Evolutionary conservation across 108 stramenopile species (phyloP), one percentile per base, ranked within the genome.

Genomic region (Skeletonema tropicum): DNA sequence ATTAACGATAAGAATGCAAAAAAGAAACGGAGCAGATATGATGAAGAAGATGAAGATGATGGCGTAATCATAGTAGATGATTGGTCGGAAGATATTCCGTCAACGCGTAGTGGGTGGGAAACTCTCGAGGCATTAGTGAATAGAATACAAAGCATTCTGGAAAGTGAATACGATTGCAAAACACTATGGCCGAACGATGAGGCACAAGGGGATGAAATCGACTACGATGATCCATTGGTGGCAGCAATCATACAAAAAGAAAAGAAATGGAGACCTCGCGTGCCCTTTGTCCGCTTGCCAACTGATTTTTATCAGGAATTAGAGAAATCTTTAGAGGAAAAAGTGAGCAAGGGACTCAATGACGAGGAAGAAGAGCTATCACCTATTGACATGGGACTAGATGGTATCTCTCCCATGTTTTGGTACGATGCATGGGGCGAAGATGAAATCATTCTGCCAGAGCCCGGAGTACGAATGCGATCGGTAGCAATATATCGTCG

Each of bases 401-500:
- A 94, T 71, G 93, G 93, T 1, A 94, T 94, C n/a, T 89, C 87
- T 13, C 93, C 93, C 23, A 71, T 92, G 19, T 88, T 94, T 80
- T 94, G 91, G 91, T 82, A 79, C 57, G 79, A 90, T 57, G 89
- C 87, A 77, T 88, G 88, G 91, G 80, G 70, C 21, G 79, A 75
- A 4, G 87, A 92, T 36, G 93, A 94, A 57, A 78, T 82, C 46
- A 77, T 88, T 64, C 64, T 74, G 3, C 38, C 70, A 2, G 77
- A 66, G 25, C 71, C 75, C 26, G 85, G 87, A n/a, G 82, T 86
- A 7, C 71, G 93, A 45, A 70, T 94, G 79, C 79, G 76, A 38
- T 88, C 92, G 36, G 67, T 94, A 41, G 90, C 83, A 26, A 76
- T 94, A 19, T 94, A 92, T 69, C 81, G 83, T 21, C 82, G 75